Evolutionary conservation across 176 grass and related monocot species (phyloP).

Genomic region (Oryza rufipogon): DNA sequence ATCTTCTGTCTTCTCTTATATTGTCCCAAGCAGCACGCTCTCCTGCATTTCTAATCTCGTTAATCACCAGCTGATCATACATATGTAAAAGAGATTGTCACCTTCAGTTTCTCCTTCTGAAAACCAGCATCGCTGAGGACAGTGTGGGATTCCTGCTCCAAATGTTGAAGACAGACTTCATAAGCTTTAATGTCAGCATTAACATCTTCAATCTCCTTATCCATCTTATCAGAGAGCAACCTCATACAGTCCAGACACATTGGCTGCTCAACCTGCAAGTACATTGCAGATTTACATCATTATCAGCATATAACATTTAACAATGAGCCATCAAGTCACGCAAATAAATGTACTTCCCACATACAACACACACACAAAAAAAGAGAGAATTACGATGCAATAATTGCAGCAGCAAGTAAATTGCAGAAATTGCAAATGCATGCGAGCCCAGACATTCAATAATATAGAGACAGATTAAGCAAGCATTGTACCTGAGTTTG

Average conservation of each 20-base stretch:
- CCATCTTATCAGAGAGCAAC: slow-evolving; percentile 92
- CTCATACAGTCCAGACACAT: slow-evolving; percentile 97
- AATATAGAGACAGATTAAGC: slow-evolving; percentile 3
- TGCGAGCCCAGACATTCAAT: neutral
- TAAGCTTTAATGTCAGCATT: slow-evolving; percentile 90
- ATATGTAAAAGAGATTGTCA: slow-evolving; percentile 25
- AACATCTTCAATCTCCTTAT: slow-evolving; percentile 89
- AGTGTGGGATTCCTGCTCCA: slow-evolving; percentile 66
- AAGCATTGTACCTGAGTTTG: slow-evolving; percentile 77
- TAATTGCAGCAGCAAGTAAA: neutral
- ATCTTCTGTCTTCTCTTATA: slow-evolving; percentile 7
- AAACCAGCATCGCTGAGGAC: slow-evolving; percentile 84
- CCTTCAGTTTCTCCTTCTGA: slow-evolving; percentile 86
- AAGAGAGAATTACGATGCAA: neutral
- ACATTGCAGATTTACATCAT: slow-evolving; percentile 20
- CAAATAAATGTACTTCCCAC: neutral
- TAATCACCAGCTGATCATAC: slow-evolving; percentile 4
- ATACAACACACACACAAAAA: neutral
- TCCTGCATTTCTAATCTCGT: neutral
- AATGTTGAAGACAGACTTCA: slow-evolving; percentile 72
- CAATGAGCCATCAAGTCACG: neutral
- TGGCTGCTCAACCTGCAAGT: slow-evolving; percentile 88
- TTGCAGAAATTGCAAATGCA: neutral
- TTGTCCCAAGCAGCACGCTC: neutral
- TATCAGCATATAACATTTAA: neutral